A percentile compares a stretch with the other conserved stretches of the same genome.
These are phyloP conservation scores for Beauveria caledonica DNA, from an alignment of 2,329 filamentous ascomycete genomes.

Conservation along the genomic window DNA sequence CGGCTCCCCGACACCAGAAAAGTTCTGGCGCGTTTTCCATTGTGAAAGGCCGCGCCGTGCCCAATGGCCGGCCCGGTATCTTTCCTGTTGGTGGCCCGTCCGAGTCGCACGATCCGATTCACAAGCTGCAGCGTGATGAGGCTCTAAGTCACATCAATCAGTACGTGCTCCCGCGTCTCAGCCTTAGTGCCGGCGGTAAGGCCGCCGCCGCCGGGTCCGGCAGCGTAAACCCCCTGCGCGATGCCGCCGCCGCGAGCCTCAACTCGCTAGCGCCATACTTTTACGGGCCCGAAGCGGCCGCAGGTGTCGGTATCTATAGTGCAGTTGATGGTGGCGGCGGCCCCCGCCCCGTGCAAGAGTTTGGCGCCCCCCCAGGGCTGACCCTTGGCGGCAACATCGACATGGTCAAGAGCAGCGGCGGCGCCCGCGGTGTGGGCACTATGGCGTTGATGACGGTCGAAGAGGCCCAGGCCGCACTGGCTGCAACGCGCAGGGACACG, in stretches of 20 bases:
- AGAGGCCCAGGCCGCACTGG: conserved; percentile 51
- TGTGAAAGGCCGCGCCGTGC: conserved; percentile 56
- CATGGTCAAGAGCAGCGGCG: conserved; percentile 21
- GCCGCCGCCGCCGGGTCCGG: conserved; percentile 25
- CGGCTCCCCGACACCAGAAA: conserved; percentile 46
- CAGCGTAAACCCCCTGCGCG: conserved; percentile 27
- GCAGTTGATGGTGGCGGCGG: conserved; percentile 26
- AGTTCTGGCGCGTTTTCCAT: conserved; percentile 50
- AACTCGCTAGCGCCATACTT: conserved; percentile 50
- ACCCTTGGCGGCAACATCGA: conserved; percentile 20
- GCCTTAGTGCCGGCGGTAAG: conserved; percentile 41
- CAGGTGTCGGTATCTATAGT: conserved; percentile 37
- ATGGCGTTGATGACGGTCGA: conserved; percentile 53
- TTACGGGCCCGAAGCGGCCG: conserved; percentile 38
- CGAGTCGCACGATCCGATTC: conserved; percentile 48
- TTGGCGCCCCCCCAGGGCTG: conserved; percentile 19
- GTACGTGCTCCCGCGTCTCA: conserved; percentile 54
- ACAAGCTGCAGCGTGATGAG: conserved; percentile 59
- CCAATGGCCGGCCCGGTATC: conserved; percentile 54
- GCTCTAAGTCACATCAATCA: conserved; percentile 62
- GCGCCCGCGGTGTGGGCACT: conserved; percentile 26
- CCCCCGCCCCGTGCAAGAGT: conserved; percentile 25
- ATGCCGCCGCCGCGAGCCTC: conserved; percentile 41
- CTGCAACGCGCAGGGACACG: conserved; percentile 47
- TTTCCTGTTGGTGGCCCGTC: conserved; percentile 43